phyloP scores from a whole-genome alignment of 176 grass and related monocot genomes.

The Metroxylon sagu region DNA sequence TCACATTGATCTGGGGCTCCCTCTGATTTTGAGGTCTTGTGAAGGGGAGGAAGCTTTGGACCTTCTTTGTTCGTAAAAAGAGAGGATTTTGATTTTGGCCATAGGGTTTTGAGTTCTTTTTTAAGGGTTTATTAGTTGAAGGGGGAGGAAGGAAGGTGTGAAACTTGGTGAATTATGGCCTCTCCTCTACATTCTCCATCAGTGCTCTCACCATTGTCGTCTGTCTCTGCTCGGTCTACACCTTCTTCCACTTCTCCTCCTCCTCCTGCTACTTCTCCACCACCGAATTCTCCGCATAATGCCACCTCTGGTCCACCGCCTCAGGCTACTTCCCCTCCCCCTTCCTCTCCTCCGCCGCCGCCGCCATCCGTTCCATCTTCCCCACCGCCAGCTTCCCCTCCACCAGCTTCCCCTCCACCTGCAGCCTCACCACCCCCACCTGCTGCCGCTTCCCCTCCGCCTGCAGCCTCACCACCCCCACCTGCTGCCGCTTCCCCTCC shows the following conservation, averaged over 20 bases:
- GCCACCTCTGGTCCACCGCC: background rate
- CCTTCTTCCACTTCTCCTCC: background rate
- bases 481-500: constrained; percentile 18
- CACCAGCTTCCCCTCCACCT: constrained; percentile 11
- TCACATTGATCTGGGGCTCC: too few relatives aligned
- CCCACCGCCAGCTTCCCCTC: constrained; percentile 5
- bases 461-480: constrained; percentile 13
- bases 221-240: background rate
- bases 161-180: background rate
- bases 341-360: too few relatives aligned
- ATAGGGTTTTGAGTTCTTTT: too few relatives aligned
- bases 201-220: background rate
- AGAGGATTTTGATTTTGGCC: too few relatives aligned
- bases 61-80: too few relatives aligned
- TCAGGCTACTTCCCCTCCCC: background rate
- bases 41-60: too few relatives aligned
- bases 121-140: background rate
- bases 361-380: too few relatives aligned
- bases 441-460: background rate
- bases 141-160: background rate
- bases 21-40: too few relatives aligned
- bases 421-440: constrained; percentile 31
- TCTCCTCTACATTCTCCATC: background rate
- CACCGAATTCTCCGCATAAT: too few relatives aligned
- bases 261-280: background rate